Evolutionary conservation across 768 basidiomycete genomes (phyloP).

Genomic region (Boletus insuetus): DNA sequence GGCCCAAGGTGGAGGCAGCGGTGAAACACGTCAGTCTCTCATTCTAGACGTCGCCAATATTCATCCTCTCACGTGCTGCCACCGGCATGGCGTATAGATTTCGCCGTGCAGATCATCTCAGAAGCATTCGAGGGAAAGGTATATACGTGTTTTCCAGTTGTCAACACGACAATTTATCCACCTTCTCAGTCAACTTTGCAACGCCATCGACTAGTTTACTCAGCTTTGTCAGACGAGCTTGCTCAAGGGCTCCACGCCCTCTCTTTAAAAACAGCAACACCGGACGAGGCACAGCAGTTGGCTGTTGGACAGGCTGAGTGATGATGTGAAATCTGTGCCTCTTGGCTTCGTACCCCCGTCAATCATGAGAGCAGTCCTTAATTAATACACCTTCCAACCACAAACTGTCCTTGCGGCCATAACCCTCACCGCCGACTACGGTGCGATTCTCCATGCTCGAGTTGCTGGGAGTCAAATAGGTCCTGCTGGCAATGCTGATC

Average conservation of each 20-base stretch:
- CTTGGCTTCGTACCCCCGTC: slow-evolving; percentile 15
- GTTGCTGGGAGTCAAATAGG: slow-evolving; percentile 5
- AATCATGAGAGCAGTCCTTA: slow-evolving; percentile 31
- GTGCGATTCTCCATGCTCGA: slow-evolving; percentile 21
- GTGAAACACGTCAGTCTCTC: slow-evolving; percentile 74
- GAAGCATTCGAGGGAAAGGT: slow-evolving; percentile 75
- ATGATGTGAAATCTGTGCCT: slow-evolving; percentile 21
- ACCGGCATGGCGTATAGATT: slow-evolving; percentile 49
- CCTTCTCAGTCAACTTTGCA: slow-evolving; percentile 63
- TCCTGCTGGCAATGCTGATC: slow-evolving; percentile 16
- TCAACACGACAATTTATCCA: slow-evolving; percentile 11
- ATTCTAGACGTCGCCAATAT: slow-evolving; percentile 13
- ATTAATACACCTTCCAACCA: slow-evolving; percentile 27
- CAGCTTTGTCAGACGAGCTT: slow-evolving; percentile 69
- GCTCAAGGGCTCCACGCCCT: slow-evolving; percentile 72
- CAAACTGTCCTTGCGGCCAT: slow-evolving; percentile 21
- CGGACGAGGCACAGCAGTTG: slow-evolving; percentile 42
- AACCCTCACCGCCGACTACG: slow-evolving; percentile 10
- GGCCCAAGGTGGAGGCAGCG: slow-evolving; percentile 59
- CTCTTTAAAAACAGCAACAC: slow-evolving; percentile 71
- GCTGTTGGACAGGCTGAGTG: slow-evolving; percentile 20
- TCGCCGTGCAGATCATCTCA: slow-evolving; percentile 71
- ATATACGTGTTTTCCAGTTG: slow-evolving; percentile 14
- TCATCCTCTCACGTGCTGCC: slow-evolving; percentile 23
- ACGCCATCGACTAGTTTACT: slow-evolving; percentile 78